Base-by-base conservation (phyloP, 1,284 basidiomycete species). In the Schizopora paradoxa region DNA sequence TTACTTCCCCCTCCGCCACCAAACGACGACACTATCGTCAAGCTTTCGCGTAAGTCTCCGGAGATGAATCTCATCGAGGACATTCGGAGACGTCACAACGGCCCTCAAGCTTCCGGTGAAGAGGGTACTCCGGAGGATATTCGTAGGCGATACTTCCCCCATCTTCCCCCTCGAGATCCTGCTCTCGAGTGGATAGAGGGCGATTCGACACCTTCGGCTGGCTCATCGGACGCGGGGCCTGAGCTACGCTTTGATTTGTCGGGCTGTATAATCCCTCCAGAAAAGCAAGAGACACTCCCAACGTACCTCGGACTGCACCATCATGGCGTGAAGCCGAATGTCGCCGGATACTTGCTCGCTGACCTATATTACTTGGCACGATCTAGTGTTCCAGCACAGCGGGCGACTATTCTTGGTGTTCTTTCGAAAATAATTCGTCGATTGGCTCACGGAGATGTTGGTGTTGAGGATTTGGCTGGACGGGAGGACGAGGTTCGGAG, bases 301-400 rank as follows among this genome's bases (percentile, higher is more conserved):
- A 84, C 85, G 0, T 82, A 91, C 63, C 73, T 91, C 1, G 93
- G 93, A 1, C 69, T 96, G 18, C 93, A 97, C 62, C 93, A 96
- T 61, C 93, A 96, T 50, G 79, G 89, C 0, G 86, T 62, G 67
- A 2, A 78, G 69, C 51, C 49, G 18, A 25, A 45, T 33, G 54
- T 65, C n/a, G 92, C 93, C 0, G 94, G 93, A 0, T 97, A 96
- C 62, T 93, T 90, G 0, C 66, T 95, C 0, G 80, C 86, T 28
- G 93, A 96, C 52, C 73, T 96, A n/a, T 79, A 94, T 36, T 69
- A 90, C 37, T 73, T 95, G 3, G 80, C 82, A 1, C 72, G 88
- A 42, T 93, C 90, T 4, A 89, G 84, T 0, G 86, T 93, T 0
- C 80, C 85, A 6, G 84, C 86, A 7, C 93, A 97, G 60, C 73